Conservation (phyloP, 2,329 filamentous ascomycete genomes). For the Sclerotinia glacialis region DNA sequence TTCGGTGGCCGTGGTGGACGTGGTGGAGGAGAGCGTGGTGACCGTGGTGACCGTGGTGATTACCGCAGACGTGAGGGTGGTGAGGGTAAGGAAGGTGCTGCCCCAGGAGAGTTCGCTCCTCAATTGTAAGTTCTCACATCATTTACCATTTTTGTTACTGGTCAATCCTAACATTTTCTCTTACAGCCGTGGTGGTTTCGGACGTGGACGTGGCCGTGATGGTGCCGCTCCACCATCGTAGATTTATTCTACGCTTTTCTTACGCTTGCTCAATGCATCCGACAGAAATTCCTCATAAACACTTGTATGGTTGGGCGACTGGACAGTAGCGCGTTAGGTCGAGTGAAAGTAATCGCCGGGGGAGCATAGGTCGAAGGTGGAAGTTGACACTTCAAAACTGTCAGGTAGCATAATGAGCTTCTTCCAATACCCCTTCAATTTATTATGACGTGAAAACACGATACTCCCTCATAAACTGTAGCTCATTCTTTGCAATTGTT, state of each 20-base stretch:
- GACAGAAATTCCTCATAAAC: conserved; percentile 38
- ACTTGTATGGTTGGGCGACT: conserved; percentile 43
- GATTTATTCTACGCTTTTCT: conserved; percentile 32
- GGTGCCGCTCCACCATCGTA: conserved; percentile 50
- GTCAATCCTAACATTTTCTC: conserved; percentile 40
- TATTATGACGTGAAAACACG: conserved; percentile 20
- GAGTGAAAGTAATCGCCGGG: conserved; percentile 51
- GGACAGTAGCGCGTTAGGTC: conserved; percentile 49
- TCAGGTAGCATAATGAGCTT: conserved; percentile 42
- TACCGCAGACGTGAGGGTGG: conserved; percentile 89
- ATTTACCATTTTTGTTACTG: background rate
- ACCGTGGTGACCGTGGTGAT: conserved; percentile 71
- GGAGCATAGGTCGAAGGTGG: conserved; percentile 46
- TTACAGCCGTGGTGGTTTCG: conserved; percentile 76
- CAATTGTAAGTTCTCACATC: conserved; percentile 64
- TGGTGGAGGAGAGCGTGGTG: conserved; percentile 61
- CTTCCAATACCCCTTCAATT: conserved; percentile 35
- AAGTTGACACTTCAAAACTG: conserved; percentile 44
- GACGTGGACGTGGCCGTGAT: conserved; percentile 78
- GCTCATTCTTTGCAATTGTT: background rate
- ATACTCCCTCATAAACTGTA: background rate
- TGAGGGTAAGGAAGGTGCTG: conserved; percentile 75
- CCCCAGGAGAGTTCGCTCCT: conserved; percentile 87
- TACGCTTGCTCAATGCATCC: conserved; percentile 40
- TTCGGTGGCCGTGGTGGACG: conserved; percentile 71